These are phyloP conservation scores for Ilyonectria sp. DNA, from an alignment of 2,329 filamentous ascomycete genomes.

Conservation along the genomic window DNA sequence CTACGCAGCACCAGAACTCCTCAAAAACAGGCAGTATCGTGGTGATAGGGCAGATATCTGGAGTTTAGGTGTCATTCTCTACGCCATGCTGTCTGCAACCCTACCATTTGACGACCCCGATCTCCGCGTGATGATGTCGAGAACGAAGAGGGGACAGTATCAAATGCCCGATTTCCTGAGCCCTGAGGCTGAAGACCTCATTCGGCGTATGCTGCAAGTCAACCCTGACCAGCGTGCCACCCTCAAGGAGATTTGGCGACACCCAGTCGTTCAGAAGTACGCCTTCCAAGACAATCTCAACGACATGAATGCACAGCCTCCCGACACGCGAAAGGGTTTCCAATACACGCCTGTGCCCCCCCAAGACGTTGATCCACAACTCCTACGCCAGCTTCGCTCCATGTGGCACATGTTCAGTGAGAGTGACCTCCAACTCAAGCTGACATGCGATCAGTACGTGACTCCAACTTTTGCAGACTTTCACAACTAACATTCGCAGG, in stretches of 20 bases:
- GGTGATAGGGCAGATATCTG: constrained; percentile 93
- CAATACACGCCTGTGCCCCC: constrained; percentile 70
- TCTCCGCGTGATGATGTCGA: constrained; percentile 73
- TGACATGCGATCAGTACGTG: constrained; percentile 76
- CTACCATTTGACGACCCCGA: constrained; percentile 85
- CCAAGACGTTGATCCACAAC: constrained; percentile 83
- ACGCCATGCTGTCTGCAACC: constrained; percentile 85
- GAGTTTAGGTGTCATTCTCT: constrained; percentile 93
- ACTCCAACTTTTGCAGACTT: neutral
- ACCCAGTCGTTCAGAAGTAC: constrained; percentile 89
- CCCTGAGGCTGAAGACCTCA: constrained; percentile 81
- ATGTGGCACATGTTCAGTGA: constrained; percentile 92
- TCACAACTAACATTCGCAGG: constrained; percentile 60
- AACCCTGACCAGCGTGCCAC: constrained; percentile 85
- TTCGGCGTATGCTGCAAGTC: constrained; percentile 83
- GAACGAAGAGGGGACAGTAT: constrained; percentile 73
- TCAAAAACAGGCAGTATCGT: constrained; percentile 82
- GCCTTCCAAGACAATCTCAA: constrained; percentile 80
- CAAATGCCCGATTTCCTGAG: constrained; percentile 75
- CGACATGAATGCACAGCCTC: constrained; percentile 66
- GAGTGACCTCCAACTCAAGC: constrained; percentile 76
- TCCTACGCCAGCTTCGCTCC: constrained; percentile 88
- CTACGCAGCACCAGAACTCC: constrained; percentile 94
- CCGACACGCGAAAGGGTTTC: constrained; percentile 73
- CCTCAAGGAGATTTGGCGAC: constrained; percentile 86